Evolutionary conservation across 495 filamentous ascomycete species (phyloP), one percentile per base, ranked within the genome.

Genomic region (Penicillium cosmopolitanum): DNA sequence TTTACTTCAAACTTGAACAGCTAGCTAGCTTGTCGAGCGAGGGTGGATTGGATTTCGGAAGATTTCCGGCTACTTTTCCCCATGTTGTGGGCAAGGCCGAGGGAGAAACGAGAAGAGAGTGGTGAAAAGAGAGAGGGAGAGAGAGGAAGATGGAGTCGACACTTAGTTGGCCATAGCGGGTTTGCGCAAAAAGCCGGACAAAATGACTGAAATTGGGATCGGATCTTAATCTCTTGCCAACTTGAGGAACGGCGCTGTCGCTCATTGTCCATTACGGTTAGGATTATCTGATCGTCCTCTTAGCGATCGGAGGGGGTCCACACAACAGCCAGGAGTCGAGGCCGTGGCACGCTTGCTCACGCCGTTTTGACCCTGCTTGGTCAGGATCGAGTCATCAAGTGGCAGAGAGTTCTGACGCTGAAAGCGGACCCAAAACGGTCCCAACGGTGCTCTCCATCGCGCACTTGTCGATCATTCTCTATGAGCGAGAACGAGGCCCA

Each of bases 221-320:
- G 58, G 57, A 67, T 67, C 61, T 64, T 65, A 62, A 62, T 61
- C 65, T 73, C 71, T 75, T 73, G 54, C 74, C 71, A 55, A 23
- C 55, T 68, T 58, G n/a, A 67, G 74, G 55, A 56, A 62, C 62
- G 47, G 64, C 51, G 58, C 31, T 61, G 72, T 61, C 61, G 61
- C 60, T 72, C 69, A 38, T 58, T 63, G 60, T 60, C 67, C 33
- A 53, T 69, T 67, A 55, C 18, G 63, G 66, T 57, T 56, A 65
- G 64, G 56, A 71, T 69, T 71, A 69, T 72, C 64, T 69, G 68
- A 72, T 71, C 71, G 52, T 66, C 64, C 62, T 56, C 59, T 63
- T 66, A 73, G 66, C 66, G 64, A 72, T 72, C 64, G 64, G 57
- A 53, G 23, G 57, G 44, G 38, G 25, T 50, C 51, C 34, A 51